Evolutionary conservation across 2,329 filamentous ascomycete species (phyloP).

Genomic region (Herpotrichia juniperi): DNA sequence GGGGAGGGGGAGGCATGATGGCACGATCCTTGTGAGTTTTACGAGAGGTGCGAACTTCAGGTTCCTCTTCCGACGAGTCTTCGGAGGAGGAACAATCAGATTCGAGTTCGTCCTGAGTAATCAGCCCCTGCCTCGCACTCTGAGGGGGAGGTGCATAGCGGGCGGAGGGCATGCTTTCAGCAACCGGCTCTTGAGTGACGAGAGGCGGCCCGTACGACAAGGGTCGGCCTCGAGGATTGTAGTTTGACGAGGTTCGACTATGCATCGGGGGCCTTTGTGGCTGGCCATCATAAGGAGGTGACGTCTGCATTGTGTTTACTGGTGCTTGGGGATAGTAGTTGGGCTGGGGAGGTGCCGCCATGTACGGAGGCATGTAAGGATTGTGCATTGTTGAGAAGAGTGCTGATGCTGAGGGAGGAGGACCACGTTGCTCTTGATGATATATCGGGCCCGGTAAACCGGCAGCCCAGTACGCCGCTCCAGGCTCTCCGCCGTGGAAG

Average conservation of each 20-base stretch:
- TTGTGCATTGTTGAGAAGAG: slow-evolving; percentile 25
- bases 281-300: slow-evolving; percentile 26
- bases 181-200: slow-evolving; percentile 27
- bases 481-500: slow-evolving; percentile 32
- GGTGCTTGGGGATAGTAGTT: slow-evolving; percentile 12
- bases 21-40: slow-evolving; percentile 11
- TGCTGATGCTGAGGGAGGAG: slow-evolving; percentile 39
- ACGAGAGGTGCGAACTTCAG: slow-evolving; percentile 12
- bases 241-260: slow-evolving; percentile 27
- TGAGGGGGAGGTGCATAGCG: slow-evolving; percentile 25
- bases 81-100: slow-evolving; percentile 21
- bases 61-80: slow-evolving; percentile 25
- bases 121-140: slow-evolving; percentile 16
- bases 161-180: slow-evolving; percentile 29
- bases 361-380: slow-evolving; percentile 18
- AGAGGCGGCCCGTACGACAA: slow-evolving; percentile 23
- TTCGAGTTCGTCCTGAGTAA: slow-evolving; percentile 14
- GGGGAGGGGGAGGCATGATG: slow-evolving; percentile 32
- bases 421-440: slow-evolving; percentile 34
- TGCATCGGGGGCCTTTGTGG: slow-evolving; percentile 27
- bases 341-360: slow-evolving; percentile 21
- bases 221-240: slow-evolving; percentile 19
- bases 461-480: slow-evolving; percentile 21
- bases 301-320: slow-evolving; percentile 19
- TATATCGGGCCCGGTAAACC: slow-evolving; percentile 22